Evolutionary conservation across 306 rosid genomes (phyloP).

Genomic region (Carpinus viminea): DNA sequence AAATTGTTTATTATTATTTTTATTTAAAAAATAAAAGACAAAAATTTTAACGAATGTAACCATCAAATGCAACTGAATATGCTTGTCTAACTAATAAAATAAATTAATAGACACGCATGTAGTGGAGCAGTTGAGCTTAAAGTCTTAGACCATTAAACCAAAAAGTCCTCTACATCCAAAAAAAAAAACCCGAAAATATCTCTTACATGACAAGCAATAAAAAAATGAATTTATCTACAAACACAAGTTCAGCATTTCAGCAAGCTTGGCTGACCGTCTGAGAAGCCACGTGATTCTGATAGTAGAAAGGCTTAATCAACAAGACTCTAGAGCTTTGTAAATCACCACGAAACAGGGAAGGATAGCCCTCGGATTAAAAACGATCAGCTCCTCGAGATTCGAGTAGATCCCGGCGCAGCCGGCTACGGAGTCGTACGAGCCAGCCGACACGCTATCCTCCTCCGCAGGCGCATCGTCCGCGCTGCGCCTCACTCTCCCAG

Average conservation of each 20-base stretch:
- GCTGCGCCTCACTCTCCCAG: constrained; percentile 75
- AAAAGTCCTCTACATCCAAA: neutral
- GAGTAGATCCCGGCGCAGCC: constrained; percentile 65
- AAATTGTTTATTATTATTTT: no score
- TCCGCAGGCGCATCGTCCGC: constrained; percentile 48
- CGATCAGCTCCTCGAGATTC: constrained; percentile 76
- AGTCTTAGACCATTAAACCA: neutral
- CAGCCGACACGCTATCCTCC: constrained; percentile 45
- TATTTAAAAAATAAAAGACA: no score
- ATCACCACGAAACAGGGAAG: constrained; percentile 93
- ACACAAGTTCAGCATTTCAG: constrained; percentile 4
- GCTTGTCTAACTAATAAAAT: neutral
- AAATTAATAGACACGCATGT: constrained; percentile 15
- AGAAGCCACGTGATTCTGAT: neutral
- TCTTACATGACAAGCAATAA: neutral
- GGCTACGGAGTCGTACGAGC: constrained; percentile 75
- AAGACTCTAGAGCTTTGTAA: constrained; percentile 55
- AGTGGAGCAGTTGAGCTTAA: constrained; percentile 19
- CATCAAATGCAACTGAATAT: no score
- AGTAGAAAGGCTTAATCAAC: neutral
- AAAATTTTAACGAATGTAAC: no score
- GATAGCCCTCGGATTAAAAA: constrained; percentile 84
- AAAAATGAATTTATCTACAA: neutral
- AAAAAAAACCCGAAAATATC: neutral
- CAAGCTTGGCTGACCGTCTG: neutral